Evolutionary conservation across 2,329 filamentous ascomycete species (phyloP), one percentile per base, ranked within the genome.

Genomic region (Mariannaea sp.): DNA sequence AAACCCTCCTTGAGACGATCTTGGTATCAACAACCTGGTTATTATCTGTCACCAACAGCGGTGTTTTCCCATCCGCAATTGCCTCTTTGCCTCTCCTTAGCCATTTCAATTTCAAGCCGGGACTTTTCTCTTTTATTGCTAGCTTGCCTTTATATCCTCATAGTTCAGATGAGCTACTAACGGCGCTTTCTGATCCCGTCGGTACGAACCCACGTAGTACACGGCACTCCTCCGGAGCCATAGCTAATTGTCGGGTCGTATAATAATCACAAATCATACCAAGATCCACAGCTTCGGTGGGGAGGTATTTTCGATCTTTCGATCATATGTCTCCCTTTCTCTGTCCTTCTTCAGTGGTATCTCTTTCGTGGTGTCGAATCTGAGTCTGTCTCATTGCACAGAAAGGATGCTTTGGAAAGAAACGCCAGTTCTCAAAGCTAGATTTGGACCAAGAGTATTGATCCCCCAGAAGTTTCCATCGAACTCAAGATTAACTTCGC

Each of bases 401-500:
- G 9, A 20, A 41, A 16, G 13, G n/a, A 17, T 24, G 27, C 45
- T n/a, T n/a, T 24, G 29, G n/a, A n/a, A n/a, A n/a, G n/a, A n/a
- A n/a, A n/a, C n/a, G n/a, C n/a, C n/a, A n/a, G n/a, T n/a, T n/a
- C n/a, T n/a, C n/a, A n/a, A n/a, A n/a, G n/a, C n/a, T 38, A 42
- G 39, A 49, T 27, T 35, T n/a, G 32, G 17, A 17, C 32, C 20
- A 43, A n/a, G n/a, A n/a, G n/a, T n/a, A n/a, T n/a, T n/a, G n/a
- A n/a, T 32, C 44, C 24, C 22, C 27, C 29, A 32, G 44, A 33
- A 13, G 9, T 14, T 43, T 49, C 40, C 30, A 45, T 49, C 45
- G 51, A 49, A 45, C 49, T 45, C 44, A 39, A 49, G 27, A 54
- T 49, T 54, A 41, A 27, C 35, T 40, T 49, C 20, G 27, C 36